Evolutionary conservation across 345 rosid genomes (phyloP), one percentile per base, ranked within the genome.

Genomic region (Litchi chinensis): DNA sequence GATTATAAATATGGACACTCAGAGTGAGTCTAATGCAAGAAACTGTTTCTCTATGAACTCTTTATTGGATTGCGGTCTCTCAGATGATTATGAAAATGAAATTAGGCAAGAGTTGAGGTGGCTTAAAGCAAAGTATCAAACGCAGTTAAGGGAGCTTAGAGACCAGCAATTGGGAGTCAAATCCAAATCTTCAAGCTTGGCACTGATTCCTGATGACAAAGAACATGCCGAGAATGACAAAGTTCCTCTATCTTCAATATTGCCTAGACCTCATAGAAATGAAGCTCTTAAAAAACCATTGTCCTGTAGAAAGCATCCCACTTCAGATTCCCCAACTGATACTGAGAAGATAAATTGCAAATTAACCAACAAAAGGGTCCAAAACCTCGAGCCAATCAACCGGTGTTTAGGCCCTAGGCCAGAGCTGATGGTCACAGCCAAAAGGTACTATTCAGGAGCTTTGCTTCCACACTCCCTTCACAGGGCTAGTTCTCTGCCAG

Each of bases 401-500:
- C 74, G 43, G 40, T 76, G 70, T 9, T 81, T 9, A 57, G 26
- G 11, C 10, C 65, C 65, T 60, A 80, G 85, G 43, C 85, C 81
- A 6, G 89, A 83, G 73, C 79, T 65, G 32, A 64, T 78, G 59
- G 28, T 71, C 44, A 82, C 86, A 21, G 83, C 87, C 26, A 82
- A 84, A 85, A 83, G 65, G 57, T 87, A 85, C 82, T 86, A 79
- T 52, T 37, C 74, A 1, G 87, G 87, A 62, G 64, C 76, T 39
- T 81, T 92, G 78, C 88, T 87, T 80, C 92, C 90, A 10, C 86
- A 85, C 37, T 85, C 89, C 40, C 93, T 95, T 68, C 87, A 87
- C 59, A 80, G 97, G 71, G 89, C 98, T 19, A 88, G 93, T 65
- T 93, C 99, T 39, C 98, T 96, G 70, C 97, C 98, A 0, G 97